Percentiles rank a stretch among this genome's conserved stretches.
Conservation (phyloP, 2,329 filamentous ascomycete species). For the Cordyceps javanica region DNA sequence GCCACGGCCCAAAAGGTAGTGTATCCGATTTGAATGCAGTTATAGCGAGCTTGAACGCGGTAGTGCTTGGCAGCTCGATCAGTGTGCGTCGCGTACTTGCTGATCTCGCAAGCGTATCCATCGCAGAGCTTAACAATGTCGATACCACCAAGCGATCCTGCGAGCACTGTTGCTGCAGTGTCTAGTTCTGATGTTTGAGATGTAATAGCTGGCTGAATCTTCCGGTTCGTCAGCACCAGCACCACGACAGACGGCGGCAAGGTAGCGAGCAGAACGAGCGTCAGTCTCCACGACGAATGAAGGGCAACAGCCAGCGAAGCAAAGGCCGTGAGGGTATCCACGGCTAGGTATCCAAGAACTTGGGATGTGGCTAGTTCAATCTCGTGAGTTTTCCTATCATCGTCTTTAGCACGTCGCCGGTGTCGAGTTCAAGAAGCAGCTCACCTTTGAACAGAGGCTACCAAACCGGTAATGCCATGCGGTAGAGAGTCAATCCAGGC, state of each 20-base stretch:
- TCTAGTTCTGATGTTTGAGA: slow-evolving; percentile 62
- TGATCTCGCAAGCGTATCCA: slow-evolving; percentile 62
- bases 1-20: slow-evolving; percentile 67
- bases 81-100: slow-evolving; percentile 56
- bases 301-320: slow-evolving; percentile 67
- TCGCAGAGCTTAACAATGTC: slow-evolving; percentile 86
- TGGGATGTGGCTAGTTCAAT: slow-evolving; percentile 76
- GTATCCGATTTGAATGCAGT: slow-evolving; percentile 65
- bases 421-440: slow-evolving; percentile 19
- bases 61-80: slow-evolving; percentile 57
- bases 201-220: slow-evolving; percentile 60
- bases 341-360: slow-evolving; percentile 64
- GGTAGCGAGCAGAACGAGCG: slow-evolving; percentile 68
- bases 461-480: slow-evolving; percentile 65
- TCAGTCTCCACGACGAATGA: slow-evolving; percentile 76
- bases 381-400: slow-evolving; percentile 69
- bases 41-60: slow-evolving; percentile 59
- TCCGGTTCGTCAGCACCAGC: slow-evolving; percentile 53
- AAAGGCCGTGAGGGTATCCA: slow-evolving; percentile 57
- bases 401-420: neutral
- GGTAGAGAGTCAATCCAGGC: slow-evolving; percentile 73
- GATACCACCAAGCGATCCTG: slow-evolving; percentile 65
- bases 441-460: slow-evolving; percentile 69
- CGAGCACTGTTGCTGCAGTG: slow-evolving; percentile 64
- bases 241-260: slow-evolving; percentile 61